Conservation (phyloP, 2,329 filamentous ascomycete species). For the Exophiala oligosperma region DNA sequence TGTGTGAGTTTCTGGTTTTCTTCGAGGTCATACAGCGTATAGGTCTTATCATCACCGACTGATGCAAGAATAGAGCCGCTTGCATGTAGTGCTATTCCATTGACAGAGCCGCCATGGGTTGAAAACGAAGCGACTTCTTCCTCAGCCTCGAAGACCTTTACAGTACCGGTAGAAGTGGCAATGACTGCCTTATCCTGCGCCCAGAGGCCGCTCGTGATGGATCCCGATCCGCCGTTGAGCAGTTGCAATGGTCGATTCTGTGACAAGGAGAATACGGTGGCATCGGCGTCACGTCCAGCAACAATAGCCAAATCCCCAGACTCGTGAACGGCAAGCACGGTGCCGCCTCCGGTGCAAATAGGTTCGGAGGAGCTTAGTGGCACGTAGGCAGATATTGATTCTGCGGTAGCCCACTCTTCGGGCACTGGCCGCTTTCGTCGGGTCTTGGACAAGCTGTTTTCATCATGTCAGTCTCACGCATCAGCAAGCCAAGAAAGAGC, state of each 20-base stretch:
- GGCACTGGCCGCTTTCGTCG: conserved; percentile 88
- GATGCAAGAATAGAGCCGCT: conserved; percentile 81
- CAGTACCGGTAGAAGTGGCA: conserved; percentile 70
- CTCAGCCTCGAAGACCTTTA: conserved; percentile 75
- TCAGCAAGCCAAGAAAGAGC: neutral
- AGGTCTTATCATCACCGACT: conserved; percentile 87
- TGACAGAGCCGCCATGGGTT: conserved; percentile 82
- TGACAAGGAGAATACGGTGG: conserved; percentile 76
- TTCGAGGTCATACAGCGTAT: conserved; percentile 81
- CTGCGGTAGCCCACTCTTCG: conserved; percentile 76
- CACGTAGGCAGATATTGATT: conserved; percentile 65
- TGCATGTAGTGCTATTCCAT: conserved; percentile 76
- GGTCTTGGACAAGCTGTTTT: conserved; percentile 73
- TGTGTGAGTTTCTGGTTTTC: conserved; percentile 70
- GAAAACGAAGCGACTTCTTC: conserved; percentile 67
- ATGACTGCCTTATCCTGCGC: conserved; percentile 67
- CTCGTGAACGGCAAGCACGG: conserved; percentile 58
- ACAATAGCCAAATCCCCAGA: conserved; percentile 68
- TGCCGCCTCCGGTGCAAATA: conserved; percentile 60
- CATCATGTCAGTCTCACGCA: conserved; percentile 14
- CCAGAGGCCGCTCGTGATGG: conserved; percentile 65
- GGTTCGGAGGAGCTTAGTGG: conserved; percentile 55
- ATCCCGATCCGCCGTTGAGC: conserved; percentile 48
- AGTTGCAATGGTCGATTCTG: conserved; percentile 73
- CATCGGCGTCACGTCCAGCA: conserved; percentile 71